Conservation (phyloP, 306 rosid species). For the Mucuna pruriens region DNA sequence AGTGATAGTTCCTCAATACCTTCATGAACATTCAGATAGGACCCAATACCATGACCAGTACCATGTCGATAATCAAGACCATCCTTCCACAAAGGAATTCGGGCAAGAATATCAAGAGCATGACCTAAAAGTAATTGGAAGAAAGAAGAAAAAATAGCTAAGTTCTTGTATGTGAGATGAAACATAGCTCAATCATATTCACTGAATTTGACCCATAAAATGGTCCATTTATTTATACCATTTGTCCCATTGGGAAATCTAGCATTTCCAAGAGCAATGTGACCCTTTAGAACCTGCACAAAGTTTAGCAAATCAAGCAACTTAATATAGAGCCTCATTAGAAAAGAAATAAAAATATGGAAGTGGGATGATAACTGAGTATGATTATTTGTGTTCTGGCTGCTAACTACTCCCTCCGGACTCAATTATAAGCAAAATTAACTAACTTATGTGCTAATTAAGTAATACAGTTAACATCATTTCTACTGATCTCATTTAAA, state of each 20-base stretch:
- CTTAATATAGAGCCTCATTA: neutral
- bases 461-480: too few species aligned
- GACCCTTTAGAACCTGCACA: slow-evolving; percentile 93
- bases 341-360: neutral
- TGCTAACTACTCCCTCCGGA: too few species aligned
- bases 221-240: slow-evolving; percentile 55
- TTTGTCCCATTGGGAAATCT: slow-evolving; percentile 94
- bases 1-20: slow-evolving; percentile 50
- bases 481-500: too few species aligned
- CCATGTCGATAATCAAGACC: slow-evolving; percentile 99
- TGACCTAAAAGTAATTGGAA: slow-evolving; percentile 59
- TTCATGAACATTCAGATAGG: slow-evolving; percentile 97
- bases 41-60: slow-evolving; percentile 99
- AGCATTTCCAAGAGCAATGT: slow-evolving; percentile 90
- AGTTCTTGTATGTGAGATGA: slow-evolving; percentile 5
- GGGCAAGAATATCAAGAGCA: slow-evolving; percentile 89
- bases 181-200: slow-evolving; percentile 17
- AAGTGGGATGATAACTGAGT: neutral
- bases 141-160: neutral
- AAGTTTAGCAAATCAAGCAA: slow-evolving; percentile 42
- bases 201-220: slow-evolving; percentile 22
- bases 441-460: too few species aligned
- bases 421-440: too few species aligned
- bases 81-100: slow-evolving; percentile 90
- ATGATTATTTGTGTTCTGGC: neutral